Evolutionary conservation across 192 early-diverging fungal species (phyloP).

Genomic region (Helicostylum pulchrum): DNA sequence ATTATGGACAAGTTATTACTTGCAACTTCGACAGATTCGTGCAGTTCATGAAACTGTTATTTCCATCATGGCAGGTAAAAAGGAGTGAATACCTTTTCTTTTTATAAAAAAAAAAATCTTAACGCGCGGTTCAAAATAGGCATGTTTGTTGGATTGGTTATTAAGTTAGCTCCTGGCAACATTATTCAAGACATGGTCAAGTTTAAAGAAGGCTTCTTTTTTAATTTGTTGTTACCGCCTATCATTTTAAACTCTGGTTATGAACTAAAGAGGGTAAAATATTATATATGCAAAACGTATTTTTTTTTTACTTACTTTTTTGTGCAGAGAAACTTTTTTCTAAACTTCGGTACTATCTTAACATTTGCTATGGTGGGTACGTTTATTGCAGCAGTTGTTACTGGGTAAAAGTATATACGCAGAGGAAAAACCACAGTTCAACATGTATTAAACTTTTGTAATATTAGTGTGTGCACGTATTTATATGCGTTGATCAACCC

Average conservation of each 20-base stretch:
- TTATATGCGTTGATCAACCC: slow-evolving; percentile 67
- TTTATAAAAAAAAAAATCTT: slow-evolving; percentile 8
- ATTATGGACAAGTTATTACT: slow-evolving; percentile 84
- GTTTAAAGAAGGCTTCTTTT: slow-evolving; percentile 91
- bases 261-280: slow-evolving; percentile 80
- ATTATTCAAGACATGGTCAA: slow-evolving; percentile 78
- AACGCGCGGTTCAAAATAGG: slow-evolving; percentile 30
- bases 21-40: slow-evolving; percentile 83
- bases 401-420: too few species aligned
- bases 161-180: slow-evolving; percentile 52
- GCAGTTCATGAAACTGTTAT: slow-evolving; percentile 94
- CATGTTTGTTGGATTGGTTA: slow-evolving; percentile 66
- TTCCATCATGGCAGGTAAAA: slow-evolving; percentile 84
- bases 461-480: slow-evolving; percentile 63
- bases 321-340: slow-evolving; percentile 71
- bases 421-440: background rate
- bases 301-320: background rate
- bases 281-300: background rate
- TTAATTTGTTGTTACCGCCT: slow-evolving; percentile 94
- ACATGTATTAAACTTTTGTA: background rate
- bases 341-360: slow-evolving; percentile 85
- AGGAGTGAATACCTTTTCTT: background rate
- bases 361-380: slow-evolving; percentile 95
- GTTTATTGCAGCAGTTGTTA: slow-evolving; percentile 85
- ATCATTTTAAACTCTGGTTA: slow-evolving; percentile 98